Percentiles rank a stretch among this genome's conserved stretches.
Conservation (phyloP, 1,284 basidiomycete species). For the Cryptococcus maquisensis region DNA sequence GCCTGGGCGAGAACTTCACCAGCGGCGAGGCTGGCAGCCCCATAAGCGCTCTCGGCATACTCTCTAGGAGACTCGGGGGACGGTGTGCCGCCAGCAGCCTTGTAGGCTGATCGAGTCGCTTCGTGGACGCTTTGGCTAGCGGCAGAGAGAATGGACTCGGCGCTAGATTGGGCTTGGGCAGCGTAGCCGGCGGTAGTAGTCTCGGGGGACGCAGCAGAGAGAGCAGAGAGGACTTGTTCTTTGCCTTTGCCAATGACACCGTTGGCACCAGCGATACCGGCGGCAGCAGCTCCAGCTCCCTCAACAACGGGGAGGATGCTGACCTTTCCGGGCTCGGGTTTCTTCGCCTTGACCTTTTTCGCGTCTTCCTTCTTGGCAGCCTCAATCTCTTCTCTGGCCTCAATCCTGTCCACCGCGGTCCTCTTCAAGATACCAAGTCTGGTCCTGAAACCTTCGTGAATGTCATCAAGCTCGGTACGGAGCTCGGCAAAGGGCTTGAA, state of each 20-base stretch:
- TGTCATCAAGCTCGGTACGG: constrained; percentile 34
- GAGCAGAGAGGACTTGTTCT: constrained; percentile 37
- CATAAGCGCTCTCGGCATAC: constrained; percentile 13
- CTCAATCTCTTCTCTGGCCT: constrained; percentile 30
- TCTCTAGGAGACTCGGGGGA: constrained; percentile 17
- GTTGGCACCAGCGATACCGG: constrained; percentile 9
- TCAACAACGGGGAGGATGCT: constrained; percentile 33
- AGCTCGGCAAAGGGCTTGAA: constrained; percentile 22
- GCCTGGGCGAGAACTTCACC: constrained; percentile 1
- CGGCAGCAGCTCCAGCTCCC: constrained; percentile 20
- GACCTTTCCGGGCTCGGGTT: constrained; percentile 17
- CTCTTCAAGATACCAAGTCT: constrained; percentile 25
- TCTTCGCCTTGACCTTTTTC: neutral
- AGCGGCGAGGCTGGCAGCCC: constrained; percentile 3
- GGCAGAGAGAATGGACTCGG: constrained; percentile 10
- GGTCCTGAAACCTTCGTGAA: constrained; percentile 31
- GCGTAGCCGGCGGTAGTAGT: constrained; percentile 9
- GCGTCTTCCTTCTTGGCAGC: neutral
- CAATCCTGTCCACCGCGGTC: constrained; percentile 33
- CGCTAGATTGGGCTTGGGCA: constrained; percentile 12
- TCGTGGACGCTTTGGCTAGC: constrained; percentile 15
- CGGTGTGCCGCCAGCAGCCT: constrained; percentile 9
- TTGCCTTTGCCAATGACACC: constrained; percentile 40
- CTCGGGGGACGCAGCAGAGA: constrained; percentile 18
- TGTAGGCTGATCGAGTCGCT: constrained; percentile 15